Evolutionary conservation across 257 asterid species (phyloP), one percentile per base, ranked within the genome.

Genomic region (Solanum okadae): DNA sequence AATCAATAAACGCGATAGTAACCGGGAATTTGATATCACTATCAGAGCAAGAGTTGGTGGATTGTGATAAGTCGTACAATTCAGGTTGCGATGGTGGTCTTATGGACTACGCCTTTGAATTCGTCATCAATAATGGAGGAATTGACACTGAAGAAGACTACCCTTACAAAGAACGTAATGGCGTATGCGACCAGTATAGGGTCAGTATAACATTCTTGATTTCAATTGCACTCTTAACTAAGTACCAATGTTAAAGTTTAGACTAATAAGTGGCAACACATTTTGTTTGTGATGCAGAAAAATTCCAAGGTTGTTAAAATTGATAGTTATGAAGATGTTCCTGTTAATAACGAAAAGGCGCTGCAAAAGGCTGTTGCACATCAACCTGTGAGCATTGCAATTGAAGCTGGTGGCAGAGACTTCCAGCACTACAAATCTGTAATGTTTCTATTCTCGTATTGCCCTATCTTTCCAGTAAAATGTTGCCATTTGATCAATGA

Each of bases 41-140:
- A 25, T 93, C 96, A 4, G 96, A 94, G 92, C 96, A 94, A 89
- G 96, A 94, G 90, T 88, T 94, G 46, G 93, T 94, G 13, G 95
- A 93, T 83, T 94, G 96, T 49, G 96, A 94, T 86, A 93, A 63
- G 5, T 77, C 91, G 0, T 91, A 90, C 7, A 93, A 94, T 44
- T 25, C 89, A 84, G 96, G 96, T 18, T 94, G 96, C 90, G 89
- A 93, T 86, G 96, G 96, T 6, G 96, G 96, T 20, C 94, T 93
- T 6, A 94, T 94, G 96, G 96, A 93, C 90, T 93, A 94, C 10
- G 96, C 95, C 1, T 94, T 93, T 44, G 76, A 94, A 82, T 94
- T 94, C 92, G 92, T 94, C 18, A 93, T 93, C 4, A 90, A 90
- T 6, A 94, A 94, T 86, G 96, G 96, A 13, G 96, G 96, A 75